Base-by-base conservation (phyloP, 2,329 filamentous ascomycete species). In the Cercospora citrullina region DNA sequence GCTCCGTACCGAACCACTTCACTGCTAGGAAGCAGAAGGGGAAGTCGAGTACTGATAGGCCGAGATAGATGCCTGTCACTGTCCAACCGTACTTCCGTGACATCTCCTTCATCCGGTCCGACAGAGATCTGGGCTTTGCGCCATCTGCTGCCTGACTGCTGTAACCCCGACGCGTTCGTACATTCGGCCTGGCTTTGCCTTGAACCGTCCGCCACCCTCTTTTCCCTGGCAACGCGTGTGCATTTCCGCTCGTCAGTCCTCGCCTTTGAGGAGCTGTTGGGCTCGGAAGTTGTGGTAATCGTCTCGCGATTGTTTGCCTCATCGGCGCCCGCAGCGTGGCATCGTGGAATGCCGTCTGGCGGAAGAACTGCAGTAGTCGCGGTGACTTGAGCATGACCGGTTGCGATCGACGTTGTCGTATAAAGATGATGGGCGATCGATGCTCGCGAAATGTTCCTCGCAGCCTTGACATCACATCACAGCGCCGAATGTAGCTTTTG, bases 1-100 rank as follows among this genome's bases (percentile, higher is more conserved):
- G 87, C 28, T 99, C 95, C 0, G 92, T 91, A 16, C 95, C 95
- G 1, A 97, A 86, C 63, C 89, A 83, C 66, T 90, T 87, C 58
- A 99, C 95, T 9, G 95, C 88, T 64, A 96, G 81, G 82, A 97
- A 99, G 81, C 94, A 98, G 78, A 98, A 92, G 0, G 95, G 95
- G 72, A 98, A 96, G 81, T 99, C 95, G 62, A 97, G 82, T 42
- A 91, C 90, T 51, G 91, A 94, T 64, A 99, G 82, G 1, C 84
- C 85, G 10, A 97, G 80, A 80, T 99, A 99, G 14, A 99, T 92
- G n/a, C 93, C 94, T 5, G 97, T 80, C 0, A 94, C 94, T 3
- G 91, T 87, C 93, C 94, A 98, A 48, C 95, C 95, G 79, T 99
- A 99, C 79, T 98, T 94, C 71, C 90, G 89, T 2, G 91, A 93